These are phyloP conservation scores for Wickerhamomyces alni DNA, from an alignment of 805 yeast species.

Conservation along the genomic window DNA sequence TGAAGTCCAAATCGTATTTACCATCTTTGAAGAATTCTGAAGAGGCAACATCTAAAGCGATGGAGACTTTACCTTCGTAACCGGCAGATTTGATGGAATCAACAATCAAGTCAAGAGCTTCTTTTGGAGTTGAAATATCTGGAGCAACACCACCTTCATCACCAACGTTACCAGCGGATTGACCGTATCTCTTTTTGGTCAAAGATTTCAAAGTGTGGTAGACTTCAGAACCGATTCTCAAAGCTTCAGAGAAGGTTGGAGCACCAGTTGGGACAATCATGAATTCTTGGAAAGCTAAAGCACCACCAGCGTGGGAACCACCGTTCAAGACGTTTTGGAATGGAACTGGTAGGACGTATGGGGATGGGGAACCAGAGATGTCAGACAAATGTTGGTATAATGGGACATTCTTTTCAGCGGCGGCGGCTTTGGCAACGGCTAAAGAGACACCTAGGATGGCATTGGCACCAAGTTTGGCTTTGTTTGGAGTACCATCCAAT, in stretches of 20 bases:
- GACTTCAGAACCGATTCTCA: slow-evolving; percentile 96
- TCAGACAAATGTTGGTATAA: slow-evolving; percentile 88
- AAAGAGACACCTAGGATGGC: slow-evolving; percentile 97
- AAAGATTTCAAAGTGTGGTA: slow-evolving; percentile 93
- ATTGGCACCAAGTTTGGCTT: slow-evolving; percentile 96
- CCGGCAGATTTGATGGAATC: slow-evolving; percentile 91
- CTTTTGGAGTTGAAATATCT: slow-evolving; percentile 89
- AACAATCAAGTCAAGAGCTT: slow-evolving; percentile 92
- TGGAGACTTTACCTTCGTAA: slow-evolving; percentile 85
- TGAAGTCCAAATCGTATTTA: slow-evolving; percentile 96
- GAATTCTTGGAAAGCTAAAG: slow-evolving; percentile 98
- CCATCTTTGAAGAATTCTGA: slow-evolving; percentile 97
- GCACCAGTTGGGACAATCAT: slow-evolving; percentile 98
- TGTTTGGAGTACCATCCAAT: slow-evolving; percentile 97
- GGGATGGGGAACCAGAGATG: slow-evolving; percentile 63
- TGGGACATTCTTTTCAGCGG: slow-evolving; percentile 92
- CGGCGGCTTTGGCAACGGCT: slow-evolving; percentile 97
- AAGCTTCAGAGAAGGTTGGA: slow-evolving; percentile 85
- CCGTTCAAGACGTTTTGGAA: slow-evolving; percentile 99
- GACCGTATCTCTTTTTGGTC: slow-evolving; percentile 94
- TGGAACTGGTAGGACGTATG: slow-evolving; percentile 97
- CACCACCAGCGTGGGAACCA: slow-evolving; percentile 99
- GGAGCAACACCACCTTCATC: slow-evolving; percentile 99
- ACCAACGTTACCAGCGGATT: slow-evolving; percentile 99
- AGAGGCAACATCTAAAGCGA: slow-evolving; percentile 95